Percentiles rank a stretch among this genome's conserved stretches.
phyloP scores from a whole-genome alignment of 306 rosid genomes.

The Prunus davidiana region DNA sequence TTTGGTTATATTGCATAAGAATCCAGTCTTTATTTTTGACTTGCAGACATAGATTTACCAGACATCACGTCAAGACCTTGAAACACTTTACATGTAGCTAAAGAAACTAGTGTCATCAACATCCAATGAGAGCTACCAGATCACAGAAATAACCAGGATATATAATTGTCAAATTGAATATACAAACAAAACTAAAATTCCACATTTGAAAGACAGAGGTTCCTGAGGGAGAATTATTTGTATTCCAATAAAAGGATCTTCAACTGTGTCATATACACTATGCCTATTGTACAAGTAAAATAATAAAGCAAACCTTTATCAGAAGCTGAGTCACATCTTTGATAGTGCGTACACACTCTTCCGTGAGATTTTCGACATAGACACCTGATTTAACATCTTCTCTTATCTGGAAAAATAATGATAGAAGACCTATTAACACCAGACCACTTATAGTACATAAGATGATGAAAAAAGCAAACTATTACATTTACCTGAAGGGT shows the following conservation, averaged over 20 bases:
- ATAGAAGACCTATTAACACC: constrained; percentile 18
- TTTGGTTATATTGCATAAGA: no score
- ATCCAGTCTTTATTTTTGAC: background rate
- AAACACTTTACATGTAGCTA: background rate
- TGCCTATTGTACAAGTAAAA: constrained; percentile 4
- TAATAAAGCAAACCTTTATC: constrained; percentile 59
- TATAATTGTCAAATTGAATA: background rate
- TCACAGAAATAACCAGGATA: background rate
- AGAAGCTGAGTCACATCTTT: constrained; percentile 75
- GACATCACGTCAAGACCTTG: background rate
- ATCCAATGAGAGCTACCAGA: background rate
- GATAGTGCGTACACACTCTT: constrained; percentile 66
- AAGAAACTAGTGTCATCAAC: background rate
- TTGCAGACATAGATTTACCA: background rate
- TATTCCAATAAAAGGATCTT: constrained; percentile 1
- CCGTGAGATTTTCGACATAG: constrained; percentile 93
- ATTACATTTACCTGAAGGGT: constrained; percentile 65
- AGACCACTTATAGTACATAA: constrained; percentile 5
- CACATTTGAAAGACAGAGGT: background rate
- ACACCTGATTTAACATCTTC: constrained; percentile 99
- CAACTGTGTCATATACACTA: background rate
- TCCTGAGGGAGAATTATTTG: background rate
- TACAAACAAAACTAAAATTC: background rate
- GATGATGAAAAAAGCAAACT: constrained; percentile 9
- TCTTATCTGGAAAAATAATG: constrained; percentile 57